phyloP scores from a whole-genome alignment of 2,329 filamentous ascomycete genomes.

The Sclerotinia nivalis region DNA sequence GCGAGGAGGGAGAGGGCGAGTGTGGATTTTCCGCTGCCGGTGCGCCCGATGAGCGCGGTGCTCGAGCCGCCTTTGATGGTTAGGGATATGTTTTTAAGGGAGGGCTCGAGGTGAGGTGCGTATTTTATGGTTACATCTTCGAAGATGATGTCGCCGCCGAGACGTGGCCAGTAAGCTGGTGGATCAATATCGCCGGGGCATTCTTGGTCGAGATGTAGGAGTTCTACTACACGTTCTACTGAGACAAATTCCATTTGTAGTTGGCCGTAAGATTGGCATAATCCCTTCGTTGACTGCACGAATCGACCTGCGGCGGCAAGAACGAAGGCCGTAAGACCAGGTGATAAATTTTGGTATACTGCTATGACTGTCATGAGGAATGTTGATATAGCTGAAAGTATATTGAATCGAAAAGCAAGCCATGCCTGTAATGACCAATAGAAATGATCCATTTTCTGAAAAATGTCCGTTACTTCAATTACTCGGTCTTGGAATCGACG shows the following conservation, averaged over 20 bases:
- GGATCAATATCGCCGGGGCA: conserved; percentile 65
- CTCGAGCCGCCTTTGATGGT: conserved; percentile 76
- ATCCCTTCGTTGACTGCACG: conserved; percentile 67
- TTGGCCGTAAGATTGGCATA: conserved; percentile 80
- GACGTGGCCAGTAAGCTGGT: conserved; percentile 74
- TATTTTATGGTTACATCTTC: conserved; percentile 78
- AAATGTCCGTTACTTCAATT: conserved; percentile 78
- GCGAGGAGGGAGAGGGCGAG: conserved; percentile 63
- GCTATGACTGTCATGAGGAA: conserved; percentile 74
- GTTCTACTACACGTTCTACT: conserved; percentile 81
- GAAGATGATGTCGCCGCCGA: conserved; percentile 71
- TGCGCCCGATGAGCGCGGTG: conserved; percentile 78
- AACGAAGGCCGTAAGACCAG: conserved; percentile 82
- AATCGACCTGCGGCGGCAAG: conserved; percentile 70
- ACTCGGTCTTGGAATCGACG: conserved; percentile 77
- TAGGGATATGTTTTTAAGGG: conserved; percentile 68
- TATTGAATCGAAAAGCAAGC: conserved; percentile 78
- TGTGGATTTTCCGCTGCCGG: conserved; percentile 81
- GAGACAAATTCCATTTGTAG: conserved; percentile 92
- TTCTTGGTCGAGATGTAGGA: conserved; percentile 78
- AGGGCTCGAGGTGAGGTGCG: conserved; percentile 73
- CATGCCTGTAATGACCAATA: conserved; percentile 88
- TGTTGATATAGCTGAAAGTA: conserved; percentile 70
- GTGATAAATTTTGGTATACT: conserved; percentile 70
- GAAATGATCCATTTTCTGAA: conserved; percentile 95